Base-by-base conservation (phyloP, 73 alveolate species). In the Uronychia setigera region DNA sequence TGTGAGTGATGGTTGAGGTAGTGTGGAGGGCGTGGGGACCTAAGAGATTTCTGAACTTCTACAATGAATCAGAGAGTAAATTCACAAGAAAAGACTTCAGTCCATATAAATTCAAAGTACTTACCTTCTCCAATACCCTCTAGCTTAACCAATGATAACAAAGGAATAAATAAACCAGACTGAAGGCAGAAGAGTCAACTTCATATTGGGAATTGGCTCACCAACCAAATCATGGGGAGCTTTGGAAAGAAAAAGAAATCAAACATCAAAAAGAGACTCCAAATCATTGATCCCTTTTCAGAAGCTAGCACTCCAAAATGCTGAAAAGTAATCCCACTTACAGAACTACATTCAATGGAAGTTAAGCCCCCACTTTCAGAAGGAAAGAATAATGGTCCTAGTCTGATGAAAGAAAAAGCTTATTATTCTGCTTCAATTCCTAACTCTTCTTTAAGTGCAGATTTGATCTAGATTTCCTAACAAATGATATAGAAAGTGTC, bases 1-100 rank as follows among this genome's bases (percentile, higher is more conserved):
- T n/a, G n/a, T n/a, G n/a, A n/a, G 67, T 46, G 67, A 46, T 46
- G 67, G 67, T 46, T 46, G 67, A 46, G 67, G 67, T 46, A 46
- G 67, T 46, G 67, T 46, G 67, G 67, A 46, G 67, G 19, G 67
- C n/a, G 5, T 5, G 67, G 67, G 67, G 67, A 46, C n/a, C n/a
- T 11, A 46, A 46, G 5, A 5, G 67, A 5, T 46, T 46, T 46
- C 67, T 46, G 19, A 46, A 46, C 19, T 46, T 19, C 67, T 46
- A 46, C n/a, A 19, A 19, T 46, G 67, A 19, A 5, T 46, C 5
- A 46, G 67, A 5, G 19, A 11, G n/a, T 46, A 19, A 46, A 19
- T 5, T 19, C 19, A 46, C n/a, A 19, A 11, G 67, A 19, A 5
- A 19, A 46, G 67, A 46, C 67, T 46, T 19, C 67, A 11, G 5